Conservation (phyloP, 108 stramenopile genomes). For the Pseudonitzschia pungens region DNA sequence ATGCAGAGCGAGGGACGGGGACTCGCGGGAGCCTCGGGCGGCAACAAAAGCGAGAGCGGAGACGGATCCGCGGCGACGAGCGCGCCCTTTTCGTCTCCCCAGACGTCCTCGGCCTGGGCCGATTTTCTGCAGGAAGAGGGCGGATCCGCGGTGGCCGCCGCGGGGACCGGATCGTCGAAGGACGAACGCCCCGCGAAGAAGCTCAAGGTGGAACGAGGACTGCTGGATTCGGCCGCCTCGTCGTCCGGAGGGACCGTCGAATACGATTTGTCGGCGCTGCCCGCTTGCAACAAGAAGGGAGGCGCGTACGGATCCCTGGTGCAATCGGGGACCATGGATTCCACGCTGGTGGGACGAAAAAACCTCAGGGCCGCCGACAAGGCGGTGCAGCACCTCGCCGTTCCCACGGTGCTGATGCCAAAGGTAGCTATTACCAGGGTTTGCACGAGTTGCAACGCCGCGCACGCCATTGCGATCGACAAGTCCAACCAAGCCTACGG, state of each 20-base stretch:
- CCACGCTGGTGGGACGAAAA: slow-evolving; percentile 54
- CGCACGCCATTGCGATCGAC: slow-evolving; percentile 75
- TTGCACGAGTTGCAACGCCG: slow-evolving; percentile 63
- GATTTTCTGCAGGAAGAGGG: slow-evolving; percentile 83
- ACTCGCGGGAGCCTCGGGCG: slow-evolving; percentile 2
- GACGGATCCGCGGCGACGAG: slow-evolving; percentile 9
- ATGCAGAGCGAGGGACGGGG: slow-evolving; percentile 78
- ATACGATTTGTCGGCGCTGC: slow-evolving; percentile 29
- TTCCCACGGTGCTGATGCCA: slow-evolving; percentile 60
- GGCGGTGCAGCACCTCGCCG: slow-evolving; percentile 44
- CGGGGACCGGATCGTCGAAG: not conserved
- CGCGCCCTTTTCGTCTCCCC: slow-evolving; percentile 37
- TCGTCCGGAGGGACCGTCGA: slow-evolving; percentile 22
- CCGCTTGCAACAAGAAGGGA: slow-evolving; percentile 8
- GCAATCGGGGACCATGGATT: slow-evolving; percentile 85
- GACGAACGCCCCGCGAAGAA: slow-evolving; percentile 30
- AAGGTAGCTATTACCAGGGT: slow-evolving; percentile 38
- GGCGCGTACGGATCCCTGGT: slow-evolving; percentile 54
- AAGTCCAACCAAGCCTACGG: slow-evolving; percentile 63
- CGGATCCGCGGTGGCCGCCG: slow-evolving; percentile 22
- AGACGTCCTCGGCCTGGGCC: slow-evolving; percentile 75
- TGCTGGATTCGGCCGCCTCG: slow-evolving; percentile 8
- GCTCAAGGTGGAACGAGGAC: slow-evolving; percentile 19
- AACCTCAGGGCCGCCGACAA: slow-evolving; percentile 26
- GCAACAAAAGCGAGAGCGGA: not conserved